phyloP scores from a whole-genome alignment of 1,284 basidiomycete genomes.

The Ustilago xerochloae region DNA sequence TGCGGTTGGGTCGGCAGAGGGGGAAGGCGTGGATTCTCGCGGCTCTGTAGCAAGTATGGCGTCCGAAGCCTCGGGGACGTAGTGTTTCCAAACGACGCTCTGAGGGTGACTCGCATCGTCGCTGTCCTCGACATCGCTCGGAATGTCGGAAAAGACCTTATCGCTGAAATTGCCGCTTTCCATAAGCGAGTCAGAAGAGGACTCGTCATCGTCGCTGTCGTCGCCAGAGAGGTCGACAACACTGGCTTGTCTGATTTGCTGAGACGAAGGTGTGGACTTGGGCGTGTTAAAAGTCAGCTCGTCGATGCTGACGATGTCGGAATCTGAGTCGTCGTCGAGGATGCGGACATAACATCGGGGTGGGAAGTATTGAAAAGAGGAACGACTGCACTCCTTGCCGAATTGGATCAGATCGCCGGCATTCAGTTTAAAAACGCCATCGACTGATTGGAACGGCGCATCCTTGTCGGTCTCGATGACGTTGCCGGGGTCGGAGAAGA shows the following conservation, averaged over 20 bases:
- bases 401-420: slow-evolving; percentile 32
- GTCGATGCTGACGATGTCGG: slow-evolving; percentile 25
- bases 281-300: slow-evolving; percentile 3
- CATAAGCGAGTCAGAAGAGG: too few relatives aligned
- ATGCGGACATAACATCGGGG: slow-evolving; percentile 27
- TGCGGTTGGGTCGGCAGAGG: too few relatives aligned
- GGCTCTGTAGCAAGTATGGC: too few relatives aligned
- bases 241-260: background rate
- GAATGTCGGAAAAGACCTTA: too few relatives aligned
- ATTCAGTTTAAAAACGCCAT: background rate
- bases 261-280: background rate
- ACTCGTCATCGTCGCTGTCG: slow-evolving; percentile 6
- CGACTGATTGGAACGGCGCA: background rate
- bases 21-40: too few relatives aligned
- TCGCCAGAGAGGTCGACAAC: slow-evolving; percentile 20
- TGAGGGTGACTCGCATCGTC: too few relatives aligned
- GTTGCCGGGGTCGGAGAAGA: background rate
- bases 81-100: too few relatives aligned
- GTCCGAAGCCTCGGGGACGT: too few relatives aligned
- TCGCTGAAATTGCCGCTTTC: background rate
- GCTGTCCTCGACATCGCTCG: too few relatives aligned
- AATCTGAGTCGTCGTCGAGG: slow-evolving; percentile 32
- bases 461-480: background rate
- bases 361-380: slow-evolving; percentile 5
- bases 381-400: slow-evolving; percentile 13